Base-by-base conservation (phyloP, 768 basidiomycete species). In the Phylloporus scabripes region DNA sequence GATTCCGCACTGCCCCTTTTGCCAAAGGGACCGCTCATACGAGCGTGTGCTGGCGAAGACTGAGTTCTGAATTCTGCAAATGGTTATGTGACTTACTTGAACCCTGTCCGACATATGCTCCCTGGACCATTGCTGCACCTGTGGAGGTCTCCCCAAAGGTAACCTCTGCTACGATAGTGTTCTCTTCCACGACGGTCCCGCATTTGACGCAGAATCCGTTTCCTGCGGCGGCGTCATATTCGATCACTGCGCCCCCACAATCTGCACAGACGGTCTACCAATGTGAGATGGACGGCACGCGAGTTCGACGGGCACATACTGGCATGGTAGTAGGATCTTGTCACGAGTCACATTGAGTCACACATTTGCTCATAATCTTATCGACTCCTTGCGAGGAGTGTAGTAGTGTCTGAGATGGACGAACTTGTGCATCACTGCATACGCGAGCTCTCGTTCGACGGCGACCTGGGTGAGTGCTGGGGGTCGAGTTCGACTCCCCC, bases 91-190 rank as follows among this genome's bases (percentile, higher is more conserved):
- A 80, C 88, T 66, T 61, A 97, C 94, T 94, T 40, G 93, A 83
- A 48, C 91, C 89, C 60, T 90, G 86, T 0, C 80, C 89, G 11
- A 99, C 92, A 60, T 89, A 96, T 3, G 87, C 84, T 2, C 96
- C 96, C 60, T 94, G 88, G 1, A 96, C 94, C 75, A 97, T 90
- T 1, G 95, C 94, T 5, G 93, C 91, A 21, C 96, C 96, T 24
- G 80, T 78, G 10, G 86, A 79, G 4, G 88, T 87, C 74, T 99
- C 96, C n/a, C 92, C 92, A 58, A 99, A 99, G 1, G 84, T 82
- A 48, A 99, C 81, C 64, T 99, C 96, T 54, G 85, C 88, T 9
- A 97, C 91, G 51, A 98, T 92, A 2, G 86, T 82, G 61, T 92
- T 93, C 68, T 96, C 91, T 69, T 95, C 92, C 9, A 95, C 75